phyloP scores from a whole-genome alignment of 257 asterid genomes.

The Sherardia arvensis region DNA sequence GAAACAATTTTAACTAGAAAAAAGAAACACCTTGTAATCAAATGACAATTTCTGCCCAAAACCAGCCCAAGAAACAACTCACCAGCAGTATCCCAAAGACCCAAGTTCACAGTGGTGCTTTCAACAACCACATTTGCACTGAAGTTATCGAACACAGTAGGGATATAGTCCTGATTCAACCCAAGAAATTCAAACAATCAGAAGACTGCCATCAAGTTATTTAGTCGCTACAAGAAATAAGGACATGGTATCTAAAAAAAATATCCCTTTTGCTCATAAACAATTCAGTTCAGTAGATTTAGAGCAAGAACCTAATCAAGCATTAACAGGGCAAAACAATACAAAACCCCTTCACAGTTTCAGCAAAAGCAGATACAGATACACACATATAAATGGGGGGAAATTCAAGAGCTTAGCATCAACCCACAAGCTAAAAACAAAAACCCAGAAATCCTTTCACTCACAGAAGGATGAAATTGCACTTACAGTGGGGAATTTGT shows the following conservation, averaged over 20 bases:
- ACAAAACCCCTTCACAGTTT: conserved; percentile 8
- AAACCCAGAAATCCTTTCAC: conserved; percentile 20
- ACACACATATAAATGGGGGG: conserved; percentile 2
- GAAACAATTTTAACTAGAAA: conserved; percentile 10
- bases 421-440: not conserved
- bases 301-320: conserved; percentile 8
- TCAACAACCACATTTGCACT: conserved; percentile 97
- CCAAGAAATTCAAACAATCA: conserved; percentile 5
- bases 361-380: conserved; percentile 12
- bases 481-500: conserved; percentile 93
- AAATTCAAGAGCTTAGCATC: not conserved
- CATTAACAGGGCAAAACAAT: conserved; percentile 4
- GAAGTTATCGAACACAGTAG: conserved; percentile 90
- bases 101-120: conserved; percentile 83
- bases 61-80: conserved; percentile 6
- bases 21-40: not conserved
- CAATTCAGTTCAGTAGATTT: conserved; percentile 1
- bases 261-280: not conserved
- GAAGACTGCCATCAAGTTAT: not conserved
- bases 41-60: not conserved
- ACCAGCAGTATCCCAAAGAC: conserved; percentile 99
- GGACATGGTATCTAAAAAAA: not conserved
- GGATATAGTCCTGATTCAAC: conserved; percentile 63
- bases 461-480: conserved; percentile 3
- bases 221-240: not conserved